Evolutionary conservation across 2,329 filamentous ascomycete genomes (phyloP).

Genomic region (Ceratocystis eucalypticola): DNA sequence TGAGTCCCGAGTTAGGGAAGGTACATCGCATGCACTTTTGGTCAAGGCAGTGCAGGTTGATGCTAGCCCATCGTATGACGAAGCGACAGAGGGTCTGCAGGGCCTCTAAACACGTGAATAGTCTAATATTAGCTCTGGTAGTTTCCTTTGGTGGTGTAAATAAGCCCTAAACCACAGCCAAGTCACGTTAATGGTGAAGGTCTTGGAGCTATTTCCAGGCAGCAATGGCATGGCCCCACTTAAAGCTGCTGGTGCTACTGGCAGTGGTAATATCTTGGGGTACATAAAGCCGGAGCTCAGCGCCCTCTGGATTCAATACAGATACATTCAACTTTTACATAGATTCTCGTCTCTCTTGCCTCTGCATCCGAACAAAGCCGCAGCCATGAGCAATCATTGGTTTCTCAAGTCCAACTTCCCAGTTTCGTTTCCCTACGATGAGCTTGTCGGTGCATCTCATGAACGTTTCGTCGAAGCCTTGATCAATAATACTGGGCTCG

Average conservation of each 20-base stretch:
- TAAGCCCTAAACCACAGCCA: too few species aligned
- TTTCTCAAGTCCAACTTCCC: slow-evolving; percentile 30
- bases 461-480: slow-evolving; percentile 29
- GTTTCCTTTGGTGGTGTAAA: too few species aligned
- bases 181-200: too few species aligned
- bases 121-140: too few species aligned
- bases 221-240: too few species aligned
- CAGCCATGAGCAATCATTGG: slow-evolving; percentile 23
- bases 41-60: slow-evolving; percentile 31
- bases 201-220: too few species aligned
- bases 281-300: too few species aligned
- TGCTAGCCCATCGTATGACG: slow-evolving; percentile 12
- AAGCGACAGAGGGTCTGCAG: slow-evolving; percentile 7
- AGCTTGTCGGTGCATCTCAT: neutral
- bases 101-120: neutral
- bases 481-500: slow-evolving; percentile 28
- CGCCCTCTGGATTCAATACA: too few species aligned
- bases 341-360: neutral
- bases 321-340: neutral
- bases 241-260: too few species aligned
- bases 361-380: too few species aligned
- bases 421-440: slow-evolving; percentile 28
- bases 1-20: slow-evolving; percentile 37
- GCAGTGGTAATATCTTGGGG: too few species aligned
- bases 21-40: slow-evolving; percentile 40